Evolutionary conservation across 139 green algal species (phyloP), one percentile per base, ranked within the genome.

Genomic region (Penium margaritaceum): DNA sequence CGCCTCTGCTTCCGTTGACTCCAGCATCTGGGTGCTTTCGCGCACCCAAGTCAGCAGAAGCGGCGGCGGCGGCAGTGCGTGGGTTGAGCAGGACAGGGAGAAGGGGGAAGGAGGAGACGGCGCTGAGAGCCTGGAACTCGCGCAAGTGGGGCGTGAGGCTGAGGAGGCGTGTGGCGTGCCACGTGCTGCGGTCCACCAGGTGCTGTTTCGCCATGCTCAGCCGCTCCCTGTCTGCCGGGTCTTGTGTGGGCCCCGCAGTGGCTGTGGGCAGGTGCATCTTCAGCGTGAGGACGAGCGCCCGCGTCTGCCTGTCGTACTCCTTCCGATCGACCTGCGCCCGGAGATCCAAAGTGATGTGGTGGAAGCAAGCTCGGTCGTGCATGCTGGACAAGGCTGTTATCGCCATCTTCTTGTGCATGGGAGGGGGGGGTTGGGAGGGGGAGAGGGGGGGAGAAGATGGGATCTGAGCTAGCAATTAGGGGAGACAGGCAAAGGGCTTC

Each of bases 111-210:
- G 66, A 43, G 29, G 21, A 34, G 1, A 24, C 66, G 21, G 71
- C 24, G 19, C 65, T n/a, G 7, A 78, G 64, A 9, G 71, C 73
- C 66, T 78, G 66, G 34, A 80, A 80, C 73, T 80, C 73, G 27
- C 73, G 32, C 51, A 76, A 30, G 3, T 80, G 64, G 5, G 73
- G 46, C 37, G 46, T 24, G 29, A 80, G 47, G 58, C 67, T 78
- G 38, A 80, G 27, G 15, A 80, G 32, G 32, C 43, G 54, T 14
- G 38, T 39, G 30, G 70, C 51, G 32, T 80, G 58, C 73, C 73
- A 80, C 47, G 67, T 77, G 73, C 30, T 53, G 63, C 46, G 33
- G 14, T 80, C 73, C 5, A 30, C 37, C 12, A 80, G 14, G 2
- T 37, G 66, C 17, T 41, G 37, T 14, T 35, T 70, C 29, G n/a